A percentile compares a stretch with the other conserved stretches of the same genome.
These are phyloP conservation scores for Atkinsonella hypoxylon DNA, from an alignment of 2,329 filamentous ascomycete genomes.

Conservation along the genomic window DNA sequence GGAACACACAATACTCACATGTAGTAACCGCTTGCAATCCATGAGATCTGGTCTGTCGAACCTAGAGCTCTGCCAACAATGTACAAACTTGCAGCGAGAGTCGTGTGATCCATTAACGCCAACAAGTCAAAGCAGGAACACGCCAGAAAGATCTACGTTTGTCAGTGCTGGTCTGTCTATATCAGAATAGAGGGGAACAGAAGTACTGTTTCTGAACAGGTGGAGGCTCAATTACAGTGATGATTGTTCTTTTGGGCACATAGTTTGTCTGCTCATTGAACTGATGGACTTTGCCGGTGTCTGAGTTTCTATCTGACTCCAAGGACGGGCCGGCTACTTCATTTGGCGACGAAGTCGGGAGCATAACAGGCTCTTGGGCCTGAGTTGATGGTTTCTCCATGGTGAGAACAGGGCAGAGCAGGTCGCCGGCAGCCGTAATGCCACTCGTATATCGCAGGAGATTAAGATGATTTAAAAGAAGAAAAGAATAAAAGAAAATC, in stretches of 20 bases:
- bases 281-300: slow-evolving; percentile 15
- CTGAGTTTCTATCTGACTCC: slow-evolving; percentile 6
- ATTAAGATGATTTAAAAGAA: too few species aligned
- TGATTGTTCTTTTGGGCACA: slow-evolving; percentile 36
- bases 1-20: slow-evolving; percentile 25
- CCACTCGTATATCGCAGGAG: too few species aligned
- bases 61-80: slow-evolving; percentile 39
- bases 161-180: slow-evolving; percentile 6
- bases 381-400: not conserved
- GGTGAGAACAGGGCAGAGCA: not conserved
- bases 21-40: slow-evolving; percentile 45
- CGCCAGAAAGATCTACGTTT: slow-evolving; percentile 39
- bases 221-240: slow-evolving; percentile 26
- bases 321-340: slow-evolving; percentile 2
- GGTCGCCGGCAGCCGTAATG: not conserved
- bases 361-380: not conserved
- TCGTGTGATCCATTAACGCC: slow-evolving; percentile 46
- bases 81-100: slow-evolving; percentile 40
- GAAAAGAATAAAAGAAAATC: not conserved
- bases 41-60: slow-evolving; percentile 37
- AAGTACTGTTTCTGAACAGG: not conserved
- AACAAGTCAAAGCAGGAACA: slow-evolving; percentile 43
- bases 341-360: not conserved
- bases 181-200: not conserved
- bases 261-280: slow-evolving; percentile 47